Evolutionary conservation across 1,284 basidiomycete genomes (phyloP).

Genomic region (Athelia sp.): DNA sequence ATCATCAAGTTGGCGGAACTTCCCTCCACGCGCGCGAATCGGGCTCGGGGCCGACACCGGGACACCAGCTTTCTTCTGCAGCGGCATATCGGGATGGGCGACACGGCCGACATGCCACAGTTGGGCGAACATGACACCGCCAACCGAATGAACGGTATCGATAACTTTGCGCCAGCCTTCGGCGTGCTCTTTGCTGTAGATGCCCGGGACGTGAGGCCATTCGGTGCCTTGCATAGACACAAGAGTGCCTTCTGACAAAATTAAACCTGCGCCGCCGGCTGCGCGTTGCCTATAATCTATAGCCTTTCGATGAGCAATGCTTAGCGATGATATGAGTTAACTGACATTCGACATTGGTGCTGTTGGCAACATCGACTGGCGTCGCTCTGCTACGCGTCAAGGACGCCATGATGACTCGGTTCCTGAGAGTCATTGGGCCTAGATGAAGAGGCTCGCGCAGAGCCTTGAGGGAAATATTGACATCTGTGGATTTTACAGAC

Average conservation of each 20-base stretch:
- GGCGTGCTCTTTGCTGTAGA: conserved; percentile 28
- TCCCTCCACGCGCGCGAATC: not conserved
- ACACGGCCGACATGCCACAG: conserved; percentile 22
- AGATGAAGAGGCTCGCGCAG: conserved; percentile 30
- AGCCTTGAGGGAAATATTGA: not conserved
- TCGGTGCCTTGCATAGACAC: conserved; percentile 20
- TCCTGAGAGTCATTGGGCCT: conserved; percentile 21
- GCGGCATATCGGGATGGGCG: not conserved
- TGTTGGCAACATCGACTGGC: conserved; percentile 19
- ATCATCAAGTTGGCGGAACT: not conserved
- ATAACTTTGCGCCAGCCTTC: conserved; percentile 31
- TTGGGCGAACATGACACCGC: conserved; percentile 33
- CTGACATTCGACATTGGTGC: conserved; percentile 22
- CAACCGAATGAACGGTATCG: conserved; percentile 37
- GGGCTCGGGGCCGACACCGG: not conserved
- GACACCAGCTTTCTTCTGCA: not conserved
- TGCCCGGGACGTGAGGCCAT: conserved; percentile 27
- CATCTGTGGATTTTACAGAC: too few species aligned
- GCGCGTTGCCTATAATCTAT: conserved; percentile 21
- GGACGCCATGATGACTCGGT: conserved; percentile 27
- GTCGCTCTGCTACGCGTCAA: conserved; percentile 29
- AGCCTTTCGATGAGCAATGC: not conserved
- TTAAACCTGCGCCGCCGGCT: conserved; percentile 19
- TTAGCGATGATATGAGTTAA: too few species aligned
- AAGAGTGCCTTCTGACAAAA: conserved; percentile 27